Conservation (phyloP, 176 grass and related monocot species). For the Dendrocalamus sinicus region DNA sequence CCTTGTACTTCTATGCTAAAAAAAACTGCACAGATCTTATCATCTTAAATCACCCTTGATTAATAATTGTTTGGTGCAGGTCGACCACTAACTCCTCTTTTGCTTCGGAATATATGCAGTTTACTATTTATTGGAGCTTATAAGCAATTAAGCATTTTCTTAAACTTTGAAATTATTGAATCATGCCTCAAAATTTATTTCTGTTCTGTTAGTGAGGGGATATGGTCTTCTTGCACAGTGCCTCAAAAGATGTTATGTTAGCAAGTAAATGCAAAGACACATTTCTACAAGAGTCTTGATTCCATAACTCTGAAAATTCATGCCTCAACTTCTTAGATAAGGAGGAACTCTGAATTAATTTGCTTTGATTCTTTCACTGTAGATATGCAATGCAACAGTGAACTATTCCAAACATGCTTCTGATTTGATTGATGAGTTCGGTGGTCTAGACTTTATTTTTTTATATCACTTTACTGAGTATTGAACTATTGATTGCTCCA, state of each 20-base stretch:
- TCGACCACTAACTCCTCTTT: constrained; percentile 17
- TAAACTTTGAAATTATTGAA: neutral
- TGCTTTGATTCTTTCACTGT: constrained; percentile 4
- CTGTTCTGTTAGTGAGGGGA: neutral
- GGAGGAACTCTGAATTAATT: neutral
- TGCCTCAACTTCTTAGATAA: neutral
- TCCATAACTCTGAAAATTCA: neutral
- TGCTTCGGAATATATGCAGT: neutral
- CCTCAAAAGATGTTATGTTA: neutral
- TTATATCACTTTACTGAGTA: neutral
- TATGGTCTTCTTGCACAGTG: neutral
- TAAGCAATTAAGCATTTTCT: constrained; percentile 16
- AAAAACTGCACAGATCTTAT: neutral
- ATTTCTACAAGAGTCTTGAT: neutral
- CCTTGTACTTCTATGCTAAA: neutral
- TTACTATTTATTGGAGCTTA: neutral
- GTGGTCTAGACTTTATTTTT: neutral
- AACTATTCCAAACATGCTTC: neutral
- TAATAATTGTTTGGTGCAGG: constrained; percentile 3
- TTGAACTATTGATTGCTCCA: neutral
- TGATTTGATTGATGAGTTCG: constrained; percentile 1
- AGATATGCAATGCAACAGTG: neutral
- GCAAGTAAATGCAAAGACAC: neutral
- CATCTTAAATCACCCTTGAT: neutral
- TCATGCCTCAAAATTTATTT: neutral